Conservation (phyloP, 1,284 basidiomycete genomes). For the Leccinum angustisporum region DNA sequence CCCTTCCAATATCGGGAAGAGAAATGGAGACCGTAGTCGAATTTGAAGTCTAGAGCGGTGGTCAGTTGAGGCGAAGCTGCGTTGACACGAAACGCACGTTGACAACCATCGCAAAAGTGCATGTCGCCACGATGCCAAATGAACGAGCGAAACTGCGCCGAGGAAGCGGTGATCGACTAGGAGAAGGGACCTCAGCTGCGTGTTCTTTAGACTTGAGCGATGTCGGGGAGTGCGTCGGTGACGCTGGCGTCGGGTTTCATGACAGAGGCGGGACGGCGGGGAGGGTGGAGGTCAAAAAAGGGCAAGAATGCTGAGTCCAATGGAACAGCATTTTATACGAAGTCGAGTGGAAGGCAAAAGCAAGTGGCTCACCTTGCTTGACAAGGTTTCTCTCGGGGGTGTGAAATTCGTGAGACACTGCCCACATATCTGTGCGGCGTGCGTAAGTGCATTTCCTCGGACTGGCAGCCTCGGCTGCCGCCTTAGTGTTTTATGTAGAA, state of each 20-base stretch:
- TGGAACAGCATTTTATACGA: slow-evolving; percentile 27
- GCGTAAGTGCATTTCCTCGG: too few relatives aligned
- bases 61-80: neutral
- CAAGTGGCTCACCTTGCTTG: neutral
- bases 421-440: too few relatives aligned
- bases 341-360: neutral
- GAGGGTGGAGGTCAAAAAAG: neutral
- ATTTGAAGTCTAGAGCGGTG: slow-evolving; percentile 39
- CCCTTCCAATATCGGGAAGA: slow-evolving; percentile 59
- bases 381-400: too few relatives aligned
- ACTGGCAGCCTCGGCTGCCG: too few relatives aligned
- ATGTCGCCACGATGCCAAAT: slow-evolving; percentile 46
- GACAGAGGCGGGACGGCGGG: neutral
- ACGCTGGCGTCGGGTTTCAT: slow-evolving; percentile 12
- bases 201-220: slow-evolving; percentile 8
- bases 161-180: neutral
- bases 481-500: too few relatives aligned
- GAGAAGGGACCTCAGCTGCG: slow-evolving; percentile 16
- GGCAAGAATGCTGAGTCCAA: neutral
- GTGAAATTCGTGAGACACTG: too few relatives aligned
- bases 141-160: slow-evolving; percentile 32
- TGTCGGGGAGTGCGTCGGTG: slow-evolving; percentile 16
- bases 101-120: slow-evolving; percentile 54
- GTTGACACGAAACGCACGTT: slow-evolving; percentile 40
- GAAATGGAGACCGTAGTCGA: slow-evolving; percentile 52